These are phyloP conservation scores for Heracleum sosnowskyi DNA, from an alignment of 129 eudicot genomes.

Conservation along the genomic window DNA sequence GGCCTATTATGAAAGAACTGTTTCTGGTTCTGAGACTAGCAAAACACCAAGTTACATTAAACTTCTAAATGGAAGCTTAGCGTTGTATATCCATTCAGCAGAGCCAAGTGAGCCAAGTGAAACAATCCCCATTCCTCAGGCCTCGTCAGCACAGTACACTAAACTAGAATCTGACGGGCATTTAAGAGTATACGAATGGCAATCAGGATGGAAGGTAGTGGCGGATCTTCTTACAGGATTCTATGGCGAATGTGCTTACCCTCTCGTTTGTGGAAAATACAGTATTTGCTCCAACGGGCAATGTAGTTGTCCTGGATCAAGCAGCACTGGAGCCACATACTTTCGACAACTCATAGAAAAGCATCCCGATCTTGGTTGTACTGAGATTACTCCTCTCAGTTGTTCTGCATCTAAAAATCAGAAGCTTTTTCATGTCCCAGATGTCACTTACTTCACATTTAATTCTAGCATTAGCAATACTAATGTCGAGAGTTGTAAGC, in stretches of 20 bases:
- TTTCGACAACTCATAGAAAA: not conserved
- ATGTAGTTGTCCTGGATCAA: not conserved
- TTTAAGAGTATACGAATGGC: not conserved
- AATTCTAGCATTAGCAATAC: not conserved
- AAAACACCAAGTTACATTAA: not conserved
- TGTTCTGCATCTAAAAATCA: not conserved
- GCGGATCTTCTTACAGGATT: not conserved
- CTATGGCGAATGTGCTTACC: not conserved
- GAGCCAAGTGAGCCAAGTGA: conserved; percentile 36
- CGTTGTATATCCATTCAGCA: conserved; percentile 11
- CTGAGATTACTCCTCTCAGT: not conserved
- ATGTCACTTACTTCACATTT: not conserved
- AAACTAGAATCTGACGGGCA: conserved; percentile 6
- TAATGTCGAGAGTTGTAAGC: not conserved
- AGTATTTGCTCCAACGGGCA: not conserved
- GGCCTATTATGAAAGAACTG: not conserved
- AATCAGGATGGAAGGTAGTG: not conserved
- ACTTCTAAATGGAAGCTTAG: not conserved
- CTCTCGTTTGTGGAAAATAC: not conserved
- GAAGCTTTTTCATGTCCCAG: not conserved
- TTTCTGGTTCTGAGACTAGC: not conserved
- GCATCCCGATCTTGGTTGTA: not conserved
- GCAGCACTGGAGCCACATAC: too few species aligned
- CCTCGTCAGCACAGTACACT: conserved; percentile 24
- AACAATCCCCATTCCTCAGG: conserved; percentile 18